Conservation (phyloP, 768 basidiomycete genomes). For the Termitomyces bulborhizus region DNA sequence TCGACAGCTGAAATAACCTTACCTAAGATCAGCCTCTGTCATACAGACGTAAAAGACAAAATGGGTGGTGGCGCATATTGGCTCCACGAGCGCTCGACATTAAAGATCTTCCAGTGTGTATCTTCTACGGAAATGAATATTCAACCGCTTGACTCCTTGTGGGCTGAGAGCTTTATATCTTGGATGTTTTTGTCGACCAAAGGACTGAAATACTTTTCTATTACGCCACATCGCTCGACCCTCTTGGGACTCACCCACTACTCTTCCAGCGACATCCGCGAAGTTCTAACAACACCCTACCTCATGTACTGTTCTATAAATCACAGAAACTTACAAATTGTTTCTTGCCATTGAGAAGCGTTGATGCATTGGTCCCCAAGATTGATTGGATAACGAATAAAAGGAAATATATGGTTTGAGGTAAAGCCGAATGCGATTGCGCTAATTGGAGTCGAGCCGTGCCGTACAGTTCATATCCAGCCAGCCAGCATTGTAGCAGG, state of each 20-base stretch:
- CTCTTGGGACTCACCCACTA: background rate
- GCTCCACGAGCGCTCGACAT: no score
- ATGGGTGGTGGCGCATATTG: background rate
- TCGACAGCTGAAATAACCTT: background rate
- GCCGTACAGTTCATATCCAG: no score
- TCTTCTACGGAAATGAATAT: no score
- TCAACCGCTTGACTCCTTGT: background rate
- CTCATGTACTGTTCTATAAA: background rate
- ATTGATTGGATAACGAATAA: no score
- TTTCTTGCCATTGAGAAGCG: background rate
- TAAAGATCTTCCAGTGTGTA: background rate
- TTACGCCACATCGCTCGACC: background rate
- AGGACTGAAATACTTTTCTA: background rate
- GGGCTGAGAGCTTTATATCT: background rate
- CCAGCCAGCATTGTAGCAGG: no score
- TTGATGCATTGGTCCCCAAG: no score
- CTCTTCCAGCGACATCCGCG: background rate
- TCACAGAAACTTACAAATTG: background rate
- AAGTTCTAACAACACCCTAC: background rate
- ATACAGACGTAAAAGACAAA: background rate
- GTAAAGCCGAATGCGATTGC: background rate
- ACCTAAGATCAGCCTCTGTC: no score
- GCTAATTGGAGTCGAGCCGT: background rate
- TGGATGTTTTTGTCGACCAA: background rate
- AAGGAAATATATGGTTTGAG: background rate